These are phyloP conservation scores for Dissoconium aciculare DNA, from an alignment of 2,329 filamentous ascomycete species.

Conservation along the genomic window DNA sequence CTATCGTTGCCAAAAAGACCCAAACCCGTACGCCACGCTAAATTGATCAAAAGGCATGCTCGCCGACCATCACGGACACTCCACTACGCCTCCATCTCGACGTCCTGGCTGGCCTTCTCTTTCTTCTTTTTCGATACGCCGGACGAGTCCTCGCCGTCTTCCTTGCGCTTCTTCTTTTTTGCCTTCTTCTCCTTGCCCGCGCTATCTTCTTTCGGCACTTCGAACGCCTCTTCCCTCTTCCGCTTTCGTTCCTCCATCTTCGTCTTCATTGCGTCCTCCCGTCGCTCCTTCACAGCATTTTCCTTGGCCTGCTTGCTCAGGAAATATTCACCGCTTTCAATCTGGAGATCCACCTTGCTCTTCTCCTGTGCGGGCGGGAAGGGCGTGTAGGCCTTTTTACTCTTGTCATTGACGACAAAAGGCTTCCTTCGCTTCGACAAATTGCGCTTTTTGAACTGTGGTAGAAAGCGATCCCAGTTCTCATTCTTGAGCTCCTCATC, in stretches of 20 bases:
- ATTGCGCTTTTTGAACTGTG: slow-evolving; percentile 90
- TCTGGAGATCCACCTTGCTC: slow-evolving; percentile 97
- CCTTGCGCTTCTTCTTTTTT: slow-evolving; percentile 43
- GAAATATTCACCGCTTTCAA: slow-evolving; percentile 96
- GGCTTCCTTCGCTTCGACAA: slow-evolving; percentile 72
- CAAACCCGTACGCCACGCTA: too few relatives aligned
- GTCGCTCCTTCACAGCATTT: slow-evolving; percentile 60
- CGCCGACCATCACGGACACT: too few relatives aligned
- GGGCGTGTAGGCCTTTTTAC: slow-evolving; percentile 86
- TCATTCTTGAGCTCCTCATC: slow-evolving; percentile 74
- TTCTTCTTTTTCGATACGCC: too few relatives aligned
- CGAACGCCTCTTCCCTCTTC: slow-evolving; percentile 71
- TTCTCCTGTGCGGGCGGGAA: slow-evolving; percentile 95
- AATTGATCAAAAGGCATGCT: too few relatives aligned
- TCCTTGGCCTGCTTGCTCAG: slow-evolving; percentile 86
- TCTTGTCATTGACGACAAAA: slow-evolving; percentile 78
- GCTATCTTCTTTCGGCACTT: slow-evolving; percentile 65
- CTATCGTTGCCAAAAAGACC: too few relatives aligned
- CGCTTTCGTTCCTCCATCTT: slow-evolving; percentile 81
- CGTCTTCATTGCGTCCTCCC: slow-evolving; percentile 68
- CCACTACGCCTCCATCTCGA: too few relatives aligned
- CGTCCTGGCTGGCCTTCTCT: too few relatives aligned
- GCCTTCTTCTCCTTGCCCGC: slow-evolving; percentile 33
- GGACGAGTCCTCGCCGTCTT: too few relatives aligned
- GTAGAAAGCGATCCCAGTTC: slow-evolving; percentile 90